Conservation (phyloP, 1,284 basidiomycete species). For the Golubevia sp. region DNA sequence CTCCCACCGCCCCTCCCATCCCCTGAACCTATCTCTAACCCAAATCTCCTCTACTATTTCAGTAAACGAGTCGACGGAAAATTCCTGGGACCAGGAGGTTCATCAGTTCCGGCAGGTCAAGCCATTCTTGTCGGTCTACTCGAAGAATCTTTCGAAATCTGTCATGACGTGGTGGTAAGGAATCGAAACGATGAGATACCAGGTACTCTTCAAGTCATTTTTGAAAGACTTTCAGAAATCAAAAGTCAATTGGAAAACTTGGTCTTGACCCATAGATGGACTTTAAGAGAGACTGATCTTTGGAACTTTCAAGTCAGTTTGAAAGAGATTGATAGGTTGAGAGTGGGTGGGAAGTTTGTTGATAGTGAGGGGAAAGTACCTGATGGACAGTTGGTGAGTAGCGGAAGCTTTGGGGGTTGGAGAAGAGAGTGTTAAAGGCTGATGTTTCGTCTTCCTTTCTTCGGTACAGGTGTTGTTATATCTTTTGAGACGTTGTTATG, state of each 20-base stretch:
- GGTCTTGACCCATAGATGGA: constrained; percentile 57
- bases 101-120: constrained; percentile 58
- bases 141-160: constrained; percentile 60
- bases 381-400: constrained; percentile 50
- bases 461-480: constrained; percentile 35
- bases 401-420: no score
- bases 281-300: constrained; percentile 56
- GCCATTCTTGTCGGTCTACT: constrained; percentile 56
- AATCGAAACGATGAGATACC: constrained; percentile 57
- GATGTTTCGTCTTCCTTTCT: neutral
- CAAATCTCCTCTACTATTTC: constrained; percentile 1
- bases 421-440: no score
- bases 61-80: constrained; percentile 61
- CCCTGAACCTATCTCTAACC: constrained; percentile 6
- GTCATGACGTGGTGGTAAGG: constrained; percentile 55
- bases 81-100: constrained; percentile 58
- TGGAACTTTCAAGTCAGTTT: constrained; percentile 60
- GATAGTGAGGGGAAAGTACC: constrained; percentile 58
- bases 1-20: constrained; percentile 13
- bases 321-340: constrained; percentile 59
- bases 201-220: constrained; percentile 57
- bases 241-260: constrained; percentile 58
- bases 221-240: constrained; percentile 55
- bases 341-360: constrained; percentile 59
- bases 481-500: constrained; percentile 56